Evolutionary conservation across 169 alveolate genomes (phyloP), one percentile per base, ranked within the genome.

Genomic region (Amoebophrya sp.): DNA sequence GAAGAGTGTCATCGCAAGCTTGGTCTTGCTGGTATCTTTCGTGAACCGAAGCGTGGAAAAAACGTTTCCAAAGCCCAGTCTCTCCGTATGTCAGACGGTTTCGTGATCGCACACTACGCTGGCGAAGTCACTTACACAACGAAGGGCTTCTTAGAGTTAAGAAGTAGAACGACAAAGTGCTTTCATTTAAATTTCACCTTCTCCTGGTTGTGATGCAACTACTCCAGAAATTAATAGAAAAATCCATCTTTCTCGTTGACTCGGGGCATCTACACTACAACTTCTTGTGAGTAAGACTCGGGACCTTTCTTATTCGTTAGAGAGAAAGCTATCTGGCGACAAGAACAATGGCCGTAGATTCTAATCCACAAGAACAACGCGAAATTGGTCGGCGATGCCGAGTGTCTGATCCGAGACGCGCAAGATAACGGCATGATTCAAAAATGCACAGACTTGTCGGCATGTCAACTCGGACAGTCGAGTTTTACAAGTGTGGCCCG

Each of bases 301-400:
- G n/a, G n/a, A n/a, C n/a, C n/a, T n/a, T n/a, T n/a, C n/a, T n/a
- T n/a, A n/a, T n/a, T n/a, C n/a, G n/a, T n/a, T n/a, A n/a, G n/a
- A n/a, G n/a, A n/a, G n/a, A n/a, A n/a, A n/a, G n/a, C n/a, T n/a
- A n/a, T n/a, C n/a, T n/a, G n/a, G n/a, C n/a, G n/a, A n/a, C n/a
- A n/a, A n/a, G n/a, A n/a, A n/a, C n/a, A n/a, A n/a, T n/a, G n/a
- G n/a, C n/a, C n/a, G n/a, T n/a, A n/a, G n/a, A n/a, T n/a, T n/a
- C n/a, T n/a, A n/a, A n/a, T n/a, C n/a, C n/a, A n/a, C 33, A 90
- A 90, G 26, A 90, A 90, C 41, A 90, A 90, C 41, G 92, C 41
- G 6, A 53, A 65, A n/a, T 33, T 90, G 78, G 92, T 90, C 18
- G 83, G 83, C 40, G 92, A 90, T 29, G 65, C 55, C 41, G 92